These are phyloP conservation scores for Cutaneotrichosporon curvatum DNA, from an alignment of 1,284 basidiomycete species.

Conservation along the genomic window DNA sequence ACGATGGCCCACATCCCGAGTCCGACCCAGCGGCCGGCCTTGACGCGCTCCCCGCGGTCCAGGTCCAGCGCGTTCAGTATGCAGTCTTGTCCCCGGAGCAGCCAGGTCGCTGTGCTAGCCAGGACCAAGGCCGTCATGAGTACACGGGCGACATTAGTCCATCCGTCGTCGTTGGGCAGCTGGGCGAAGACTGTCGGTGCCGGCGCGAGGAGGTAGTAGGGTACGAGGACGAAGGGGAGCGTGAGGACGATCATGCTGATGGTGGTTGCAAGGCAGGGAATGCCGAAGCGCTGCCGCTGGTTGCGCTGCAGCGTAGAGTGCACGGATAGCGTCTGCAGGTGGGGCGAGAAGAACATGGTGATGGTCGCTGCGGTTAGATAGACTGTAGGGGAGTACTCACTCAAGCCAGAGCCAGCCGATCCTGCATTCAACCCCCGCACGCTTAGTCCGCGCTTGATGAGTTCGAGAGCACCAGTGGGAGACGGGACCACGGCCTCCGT, in stretches of 20 bases:
- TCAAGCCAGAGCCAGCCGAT: conserved; percentile 37
- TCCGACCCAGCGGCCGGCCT: conserved; percentile 40
- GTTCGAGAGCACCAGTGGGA: neutral
- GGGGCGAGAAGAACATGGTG: conserved; percentile 43
- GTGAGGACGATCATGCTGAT: conserved; percentile 33
- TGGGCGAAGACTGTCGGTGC: conserved; percentile 29
- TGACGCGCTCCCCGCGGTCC: conserved; percentile 32
- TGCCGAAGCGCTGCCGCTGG: conserved; percentile 34
- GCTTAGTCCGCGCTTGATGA: conserved; percentile 1
- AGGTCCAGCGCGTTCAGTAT: conserved; percentile 34
- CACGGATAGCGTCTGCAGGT: conserved; percentile 43
- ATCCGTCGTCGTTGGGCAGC: conserved; percentile 36
- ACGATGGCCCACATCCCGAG: conserved; percentile 37
- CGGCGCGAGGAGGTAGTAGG: conserved; percentile 43
- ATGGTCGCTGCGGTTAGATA: conserved; percentile 32
- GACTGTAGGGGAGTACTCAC: conserved; percentile 14
- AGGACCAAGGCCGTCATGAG: conserved; percentile 34
- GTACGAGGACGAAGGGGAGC: conserved; percentile 45
- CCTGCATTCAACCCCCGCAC: conserved; percentile 25
- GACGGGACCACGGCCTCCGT: too few species aligned
- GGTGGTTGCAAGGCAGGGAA: conserved; percentile 36
- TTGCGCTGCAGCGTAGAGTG: conserved; percentile 37
- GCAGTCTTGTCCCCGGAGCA: conserved; percentile 41
- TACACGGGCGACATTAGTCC: conserved; percentile 43
- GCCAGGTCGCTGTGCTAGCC: conserved; percentile 36